Evolutionary conservation across 2,329 filamentous ascomycete genomes (phyloP), one percentile per base, ranked within the genome.

Genomic region (Paecilomyces variotii): DNA sequence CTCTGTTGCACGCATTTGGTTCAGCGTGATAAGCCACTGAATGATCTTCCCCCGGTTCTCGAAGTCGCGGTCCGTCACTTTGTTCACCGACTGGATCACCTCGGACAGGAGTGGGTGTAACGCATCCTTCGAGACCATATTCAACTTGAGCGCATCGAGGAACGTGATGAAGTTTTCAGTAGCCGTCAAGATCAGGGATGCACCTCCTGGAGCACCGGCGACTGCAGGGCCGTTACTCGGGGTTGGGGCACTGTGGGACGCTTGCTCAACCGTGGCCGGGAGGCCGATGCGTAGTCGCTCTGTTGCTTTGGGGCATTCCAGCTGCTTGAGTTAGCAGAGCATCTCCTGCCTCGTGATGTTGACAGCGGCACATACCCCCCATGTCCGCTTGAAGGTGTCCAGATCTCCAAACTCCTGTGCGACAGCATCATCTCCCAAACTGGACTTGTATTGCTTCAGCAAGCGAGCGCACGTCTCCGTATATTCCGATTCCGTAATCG

Each of bases 121-220:
- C 62, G 94, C 91, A 73, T 97, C 93, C 71, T 99, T 99, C 54
- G 93, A 93, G 10, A 96, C 81, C 68, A 97, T 85, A 52, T 93
- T 92, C 57, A 99, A 85, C 71, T 92, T 92, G 67, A 99, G 83
- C 14, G 94, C 95, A 71, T 99, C 94, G 56, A 99, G 84, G 70
- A 99, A 93, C 0, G 94, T 99, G 74, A 99, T 99, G 74, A 99
- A 99, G 73, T 97, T 95, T 74, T 99, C 92, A 0, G 93, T 97
- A 1, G 94, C 94, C 63, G 93, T 87, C 50, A 95, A 79, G 59
- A 97, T 95, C 35, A 97, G 76, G 52, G 82, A 82, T 52, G 80
- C 78, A 54, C 72, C 70, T 55, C 74, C 70, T 53, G 67, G 61
- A 65, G 63, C 60, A 14, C 66, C 63, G 24, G 67, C 59, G 35